phyloP scores from a whole-genome alignment of 768 basidiomycete genomes.

The Termitomyces titanicus region DNA sequence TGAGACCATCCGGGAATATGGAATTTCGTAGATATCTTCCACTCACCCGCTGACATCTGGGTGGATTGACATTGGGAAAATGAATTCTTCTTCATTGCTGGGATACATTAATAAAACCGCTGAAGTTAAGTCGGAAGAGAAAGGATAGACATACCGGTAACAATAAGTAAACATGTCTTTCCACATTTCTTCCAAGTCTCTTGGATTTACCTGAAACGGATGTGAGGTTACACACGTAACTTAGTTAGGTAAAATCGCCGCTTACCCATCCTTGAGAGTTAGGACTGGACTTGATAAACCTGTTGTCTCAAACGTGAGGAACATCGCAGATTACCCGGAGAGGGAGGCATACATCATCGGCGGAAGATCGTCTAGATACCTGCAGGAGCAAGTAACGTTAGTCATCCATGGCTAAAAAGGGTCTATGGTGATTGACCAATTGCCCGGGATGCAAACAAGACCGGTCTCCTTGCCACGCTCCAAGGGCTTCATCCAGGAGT shows the following conservation, averaged over 20 bases:
- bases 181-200: slow-evolving; percentile 71
- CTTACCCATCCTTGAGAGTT: slow-evolving; percentile 73
- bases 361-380: slow-evolving; percentile 71
- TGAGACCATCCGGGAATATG: no score
- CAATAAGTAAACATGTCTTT: slow-evolving; percentile 71
- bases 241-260: neutral
- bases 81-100: slow-evolving; percentile 60
- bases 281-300: slow-evolving; percentile 65
- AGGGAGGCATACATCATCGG: slow-evolving; percentile 56
- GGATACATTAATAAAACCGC: slow-evolving; percentile 1
- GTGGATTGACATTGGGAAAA: slow-evolving; percentile 78
- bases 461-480: slow-evolving; percentile 60
- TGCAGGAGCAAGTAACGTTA: slow-evolving; percentile 8
- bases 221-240: neutral
- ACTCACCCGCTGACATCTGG: slow-evolving; percentile 67
- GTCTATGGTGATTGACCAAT: slow-evolving; percentile 44
- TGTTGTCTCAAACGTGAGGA: slow-evolving; percentile 19
- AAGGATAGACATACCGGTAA: slow-evolving; percentile 40
- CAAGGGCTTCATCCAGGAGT: slow-evolving; percentile 75
- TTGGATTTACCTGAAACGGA: slow-evolving; percentile 50
- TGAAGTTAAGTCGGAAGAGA: neutral
- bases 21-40: slow-evolving; percentile 16
- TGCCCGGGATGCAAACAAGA: slow-evolving; percentile 57
- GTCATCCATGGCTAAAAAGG: no score
- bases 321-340: neutral